Percentiles rank a stretch among this genome's conserved stretches.
Evolutionary conservation across 441 rosid genomes (phyloP).

Genomic region (Pelargonium citronellum): DNA sequence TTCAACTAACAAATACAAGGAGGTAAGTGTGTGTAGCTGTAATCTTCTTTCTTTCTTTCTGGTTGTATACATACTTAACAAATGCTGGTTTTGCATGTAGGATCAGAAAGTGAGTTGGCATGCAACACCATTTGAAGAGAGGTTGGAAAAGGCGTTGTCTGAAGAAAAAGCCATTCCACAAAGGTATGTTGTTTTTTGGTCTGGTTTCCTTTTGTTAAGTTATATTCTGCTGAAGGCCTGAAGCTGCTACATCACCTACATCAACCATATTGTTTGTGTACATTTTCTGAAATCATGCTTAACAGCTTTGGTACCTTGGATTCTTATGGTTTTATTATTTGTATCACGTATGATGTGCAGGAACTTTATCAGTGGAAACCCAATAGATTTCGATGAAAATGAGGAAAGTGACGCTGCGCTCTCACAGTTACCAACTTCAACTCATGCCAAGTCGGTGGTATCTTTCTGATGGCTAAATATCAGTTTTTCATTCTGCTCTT

Average conservation of each 20-base stretch:
- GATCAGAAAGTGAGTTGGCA: constrained; percentile 98
- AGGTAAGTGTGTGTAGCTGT: constrained; percentile 37
- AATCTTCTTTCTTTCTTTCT: not conserved
- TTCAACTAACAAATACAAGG: constrained; percentile 87
- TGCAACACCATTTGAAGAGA: constrained; percentile 95
- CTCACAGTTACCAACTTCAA: constrained; percentile 42
- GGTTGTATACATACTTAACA: constrained; percentile 3
- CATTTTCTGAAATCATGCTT: not conserved
- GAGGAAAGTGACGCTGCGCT: constrained; percentile 60
- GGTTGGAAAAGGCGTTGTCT: constrained; percentile 87
- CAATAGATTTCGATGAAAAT: constrained; percentile 36
- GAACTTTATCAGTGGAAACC: constrained; percentile 30
- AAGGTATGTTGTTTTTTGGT: constrained; percentile 34
- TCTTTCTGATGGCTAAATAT: not conserved
- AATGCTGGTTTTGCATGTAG: constrained; percentile 35
- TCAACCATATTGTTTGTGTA: too few relatives aligned
- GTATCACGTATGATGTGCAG: constrained; percentile 26
- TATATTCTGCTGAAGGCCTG: not conserved
- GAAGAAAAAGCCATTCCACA: constrained; percentile 51
- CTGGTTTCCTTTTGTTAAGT: not conserved
- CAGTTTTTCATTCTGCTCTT: not conserved
- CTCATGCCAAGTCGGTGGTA: not conserved
- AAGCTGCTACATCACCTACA: too few relatives aligned
- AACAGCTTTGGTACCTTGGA: not conserved
- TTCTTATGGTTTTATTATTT: constrained; percentile 7